Base-by-base conservation (phyloP, 805 yeast species). In the Candida fluviatilis region DNA sequence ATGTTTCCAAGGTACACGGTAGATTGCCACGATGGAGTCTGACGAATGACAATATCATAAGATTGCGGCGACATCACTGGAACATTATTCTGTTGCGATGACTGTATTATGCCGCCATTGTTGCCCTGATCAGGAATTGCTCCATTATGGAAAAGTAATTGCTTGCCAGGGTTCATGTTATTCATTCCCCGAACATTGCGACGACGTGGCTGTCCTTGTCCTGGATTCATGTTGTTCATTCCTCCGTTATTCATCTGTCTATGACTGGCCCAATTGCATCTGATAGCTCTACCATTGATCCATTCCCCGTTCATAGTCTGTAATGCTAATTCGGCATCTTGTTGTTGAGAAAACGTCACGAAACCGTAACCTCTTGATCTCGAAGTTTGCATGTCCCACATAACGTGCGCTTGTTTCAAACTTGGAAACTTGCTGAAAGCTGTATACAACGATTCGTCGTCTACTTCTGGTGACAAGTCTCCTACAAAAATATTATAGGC, bases 381-480 rank as follows among this genome's bases (percentile, higher is more conserved):
- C 31, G 95, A 93, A 18, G 93, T 83, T 58, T 85, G 90, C 95
- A 87, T 86, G 58, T 89, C 96, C 96, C 96, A 88, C 96, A 88
- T 89, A 23, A 88, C 96, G 50, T 88, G 89, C 10, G 95, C 96
- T 58, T 85, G 93, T 34, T 77, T 65, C 51, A 84, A 66, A 1
- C 88, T 74, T 13, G 69, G 66, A 57, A 75, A 84, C 39, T 68
- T 65, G 4, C 66, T 49, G 54, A 88, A 88, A 10, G 83, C 69
- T 31, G 59, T 62, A 36, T 69, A 69, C 45, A 88, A 71, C 13
- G 76, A 55, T 47, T 84, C 95, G 60, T 89, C 96, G 54, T 84
- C 81, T 26, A 89, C 82, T 51, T 89, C 95, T 5, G 83, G 71
- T 28, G 87, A 78, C 49, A 88, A 71, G 57, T 89, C 96, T 41